Conservation (phyloP, 768 basidiomycete genomes). For the Multifurca ochricompacta region DNA sequence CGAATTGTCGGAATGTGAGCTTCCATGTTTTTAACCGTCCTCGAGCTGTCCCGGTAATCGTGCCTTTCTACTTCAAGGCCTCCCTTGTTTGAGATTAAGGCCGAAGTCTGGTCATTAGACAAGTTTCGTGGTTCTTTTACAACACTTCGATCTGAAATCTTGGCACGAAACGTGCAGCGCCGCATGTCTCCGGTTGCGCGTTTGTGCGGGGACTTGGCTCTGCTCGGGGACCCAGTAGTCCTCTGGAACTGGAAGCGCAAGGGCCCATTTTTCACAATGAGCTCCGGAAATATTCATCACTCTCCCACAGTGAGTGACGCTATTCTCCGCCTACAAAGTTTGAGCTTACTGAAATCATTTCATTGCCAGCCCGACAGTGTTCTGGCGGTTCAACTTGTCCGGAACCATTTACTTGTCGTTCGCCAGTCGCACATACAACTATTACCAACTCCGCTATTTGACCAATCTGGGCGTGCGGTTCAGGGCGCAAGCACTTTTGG, state of each 20-base stretch:
- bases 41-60: neutral
- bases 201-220: conserved; percentile 17
- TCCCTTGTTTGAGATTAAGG: conserved; percentile 5
- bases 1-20: neutral
- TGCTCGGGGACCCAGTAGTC: conserved; percentile 19
- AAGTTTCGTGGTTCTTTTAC: conserved; percentile 28
- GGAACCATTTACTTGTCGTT: conserved; percentile 25
- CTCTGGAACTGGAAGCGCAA: conserved; percentile 19
- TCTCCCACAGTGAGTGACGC: conserved; percentile 17
- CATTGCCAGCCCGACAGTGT: conserved; percentile 20
- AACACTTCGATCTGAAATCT: conserved; percentile 1
- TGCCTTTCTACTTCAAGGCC: neutral
- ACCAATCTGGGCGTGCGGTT: conserved; percentile 7
- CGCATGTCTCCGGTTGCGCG: conserved; percentile 11
- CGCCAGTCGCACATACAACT: conserved; percentile 26
- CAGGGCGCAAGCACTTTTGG: conserved; percentile 5
- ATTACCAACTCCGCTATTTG: conserved; percentile 20
- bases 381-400: conserved; percentile 25
- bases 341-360: neutral
- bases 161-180: conserved; percentile 1
- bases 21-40: neutral
- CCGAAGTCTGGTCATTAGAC: conserved; percentile 26
- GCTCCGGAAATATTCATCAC: conserved; percentile 10
- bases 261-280: conserved; percentile 15
- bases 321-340: neutral